These are phyloP conservation scores for Populus simonii DNA, from an alignment of 345 rosid genomes.

Conservation along the genomic window DNA sequence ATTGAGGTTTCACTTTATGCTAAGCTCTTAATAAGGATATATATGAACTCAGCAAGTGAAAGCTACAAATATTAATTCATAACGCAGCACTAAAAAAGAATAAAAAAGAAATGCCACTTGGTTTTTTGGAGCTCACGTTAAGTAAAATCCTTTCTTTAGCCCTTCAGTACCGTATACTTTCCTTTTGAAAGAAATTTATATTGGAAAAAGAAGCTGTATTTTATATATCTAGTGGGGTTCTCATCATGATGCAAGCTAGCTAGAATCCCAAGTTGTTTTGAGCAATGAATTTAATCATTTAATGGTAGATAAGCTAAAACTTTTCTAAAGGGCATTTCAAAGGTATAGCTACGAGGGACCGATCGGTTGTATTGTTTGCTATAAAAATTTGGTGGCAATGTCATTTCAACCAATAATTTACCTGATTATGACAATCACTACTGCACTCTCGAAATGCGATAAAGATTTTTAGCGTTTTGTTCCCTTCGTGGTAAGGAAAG, in stretches of 20 bases:
- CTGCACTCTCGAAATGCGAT: no score
- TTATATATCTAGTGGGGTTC: constrained; percentile 2
- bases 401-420: neutral
- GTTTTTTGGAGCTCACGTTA: neutral
- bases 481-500: neutral
- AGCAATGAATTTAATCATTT: neutral
- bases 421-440: neutral
- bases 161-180: constrained; percentile 14
- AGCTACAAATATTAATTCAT: neutral
- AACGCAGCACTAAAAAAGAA: neutral
- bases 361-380: neutral
- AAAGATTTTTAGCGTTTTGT: neutral
- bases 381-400: no score
- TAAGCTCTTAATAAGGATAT: neutral
- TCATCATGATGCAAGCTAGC: constrained; percentile 5
- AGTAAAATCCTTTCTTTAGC: constrained; percentile 11
- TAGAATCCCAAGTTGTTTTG: constrained; percentile 1
- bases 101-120: neutral
- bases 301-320: neutral
- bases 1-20: constrained; percentile 1
- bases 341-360: neutral
- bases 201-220: neutral
- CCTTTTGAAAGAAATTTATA: neutral
- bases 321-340: neutral
- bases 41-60: neutral